These are phyloP conservation scores for Scolecobasidium constrictum DNA, from an alignment of 2,329 filamentous ascomycete species.

Conservation along the genomic window DNA sequence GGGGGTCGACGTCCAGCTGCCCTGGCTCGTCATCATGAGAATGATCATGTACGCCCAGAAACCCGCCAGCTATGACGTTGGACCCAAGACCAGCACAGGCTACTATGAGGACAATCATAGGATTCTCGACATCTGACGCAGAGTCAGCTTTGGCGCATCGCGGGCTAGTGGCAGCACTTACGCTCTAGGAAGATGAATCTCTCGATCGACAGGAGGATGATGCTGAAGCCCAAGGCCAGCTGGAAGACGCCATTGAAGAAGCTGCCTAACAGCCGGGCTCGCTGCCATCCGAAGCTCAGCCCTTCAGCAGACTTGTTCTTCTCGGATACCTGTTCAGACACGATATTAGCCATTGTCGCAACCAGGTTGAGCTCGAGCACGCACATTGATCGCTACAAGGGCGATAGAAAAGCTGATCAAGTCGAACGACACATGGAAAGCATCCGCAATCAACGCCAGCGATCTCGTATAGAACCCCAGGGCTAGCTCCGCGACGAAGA, in stretches of 20 bases:
- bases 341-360: background rate
- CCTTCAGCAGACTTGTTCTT: constrained; percentile 43
- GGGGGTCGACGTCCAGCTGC: constrained; percentile 2
- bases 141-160: background rate
- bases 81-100: constrained; percentile 55
- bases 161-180: constrained; percentile 21
- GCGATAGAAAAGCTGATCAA: constrained; percentile 59
- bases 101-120: constrained; percentile 56
- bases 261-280: constrained; percentile 60
- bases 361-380: constrained; percentile 13
- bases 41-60: constrained; percentile 33
- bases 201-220: constrained; percentile 63
- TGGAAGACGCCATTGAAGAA: constrained; percentile 76
- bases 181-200: constrained; percentile 50
- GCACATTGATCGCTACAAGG: constrained; percentile 50
- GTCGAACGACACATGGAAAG: constrained; percentile 52
- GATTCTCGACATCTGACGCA: constrained; percentile 48
- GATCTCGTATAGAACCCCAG: constrained; percentile 62
- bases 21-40: background rate
- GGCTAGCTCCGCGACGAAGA: constrained; percentile 17
- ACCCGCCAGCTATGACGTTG: constrained; percentile 55
- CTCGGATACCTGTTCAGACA: constrained; percentile 41
- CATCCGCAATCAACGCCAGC: constrained; percentile 63
- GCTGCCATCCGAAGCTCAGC: constrained; percentile 66
- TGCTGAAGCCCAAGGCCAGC: constrained; percentile 59